A percentile compares a stretch with the other conserved stretches of the same genome.
These are phyloP conservation scores for Diospyros kaki DNA, from an alignment of 148 eudicot species.

Conservation along the genomic window DNA sequence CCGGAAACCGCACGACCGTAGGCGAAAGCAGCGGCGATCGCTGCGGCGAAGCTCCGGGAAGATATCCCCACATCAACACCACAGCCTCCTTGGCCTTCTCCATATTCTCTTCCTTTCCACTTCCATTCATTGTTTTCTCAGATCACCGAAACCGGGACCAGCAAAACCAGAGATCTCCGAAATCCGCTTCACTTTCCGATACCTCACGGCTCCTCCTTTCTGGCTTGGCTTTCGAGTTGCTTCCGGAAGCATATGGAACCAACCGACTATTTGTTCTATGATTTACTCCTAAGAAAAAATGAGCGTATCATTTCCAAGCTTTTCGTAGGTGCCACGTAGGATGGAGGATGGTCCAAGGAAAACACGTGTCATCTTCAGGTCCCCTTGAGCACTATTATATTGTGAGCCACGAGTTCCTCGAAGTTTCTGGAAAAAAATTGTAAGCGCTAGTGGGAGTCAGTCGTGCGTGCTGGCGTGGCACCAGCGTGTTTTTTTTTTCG, in stretches of 20 bases:
- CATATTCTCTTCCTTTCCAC: neutral
- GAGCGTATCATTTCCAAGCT: constrained; percentile 1
- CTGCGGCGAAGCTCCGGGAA: constrained; percentile 6
- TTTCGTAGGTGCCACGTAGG: neutral
- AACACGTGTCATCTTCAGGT: neutral
- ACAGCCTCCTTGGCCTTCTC: neutral
- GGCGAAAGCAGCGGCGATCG: constrained; percentile 11
- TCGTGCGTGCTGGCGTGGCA: no score
- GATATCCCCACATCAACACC: constrained; percentile 10
- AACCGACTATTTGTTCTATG: neutral
- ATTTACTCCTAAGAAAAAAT: neutral
- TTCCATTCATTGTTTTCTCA: neutral
- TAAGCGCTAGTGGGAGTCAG: neutral
- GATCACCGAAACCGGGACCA: neutral
- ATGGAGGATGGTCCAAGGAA: neutral
- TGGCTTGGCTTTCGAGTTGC: neutral
- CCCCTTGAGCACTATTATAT: neutral
- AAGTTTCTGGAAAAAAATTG: constrained; percentile 5
- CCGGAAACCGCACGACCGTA: neutral
- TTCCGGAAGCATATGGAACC: neutral
- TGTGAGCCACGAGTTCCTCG: neutral
- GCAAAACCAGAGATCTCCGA: neutral
- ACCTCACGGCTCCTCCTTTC: no score
- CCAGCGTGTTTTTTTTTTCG: no score
- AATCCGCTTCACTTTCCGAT: neutral